These are phyloP conservation scores for Lasiodiplodia sp. DNA, from an alignment of 2,329 filamentous ascomycete genomes.

Conservation along the genomic window DNA sequence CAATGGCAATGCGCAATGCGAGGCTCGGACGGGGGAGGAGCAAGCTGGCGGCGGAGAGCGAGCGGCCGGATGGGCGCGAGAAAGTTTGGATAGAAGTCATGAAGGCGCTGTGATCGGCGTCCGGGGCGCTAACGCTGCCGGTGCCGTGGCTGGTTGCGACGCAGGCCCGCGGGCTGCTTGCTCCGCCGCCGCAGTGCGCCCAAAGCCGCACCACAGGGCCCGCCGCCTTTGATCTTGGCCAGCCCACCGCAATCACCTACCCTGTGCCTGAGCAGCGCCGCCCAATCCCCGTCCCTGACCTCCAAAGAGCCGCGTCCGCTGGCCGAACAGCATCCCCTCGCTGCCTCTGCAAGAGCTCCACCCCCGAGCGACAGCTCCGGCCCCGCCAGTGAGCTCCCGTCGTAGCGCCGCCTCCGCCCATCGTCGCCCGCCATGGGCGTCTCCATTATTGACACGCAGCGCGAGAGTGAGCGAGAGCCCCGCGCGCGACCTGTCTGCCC, in stretches of 20 bases:
- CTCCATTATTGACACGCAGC: conserved; percentile 86
- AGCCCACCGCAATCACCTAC: conserved; percentile 18
- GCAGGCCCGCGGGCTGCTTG: neutral
- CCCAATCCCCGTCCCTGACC: conserved; percentile 17
- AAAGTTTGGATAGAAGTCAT: neutral
- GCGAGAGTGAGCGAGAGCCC: conserved; percentile 63
- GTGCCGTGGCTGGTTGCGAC: conserved; percentile 1
- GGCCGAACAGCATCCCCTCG: conserved; percentile 8
- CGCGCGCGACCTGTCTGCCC: neutral
- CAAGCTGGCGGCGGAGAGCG: neutral
- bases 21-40: neutral
- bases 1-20: neutral
- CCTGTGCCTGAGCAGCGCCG: conserved; percentile 26
- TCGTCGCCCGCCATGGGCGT: conserved; percentile 70
- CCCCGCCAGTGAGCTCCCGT: conserved; percentile 19
- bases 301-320: conserved; percentile 2
- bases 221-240: conserved; percentile 23
- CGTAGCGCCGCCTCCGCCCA: conserved; percentile 18
- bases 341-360: neutral
- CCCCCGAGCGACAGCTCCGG: conserved; percentile 4
- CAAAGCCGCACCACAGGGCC: conserved; percentile 26
- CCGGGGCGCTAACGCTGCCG: conserved; percentile 22
- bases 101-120: conserved; percentile 18
- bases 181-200: conserved; percentile 5
- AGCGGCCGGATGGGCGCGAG: neutral